These are phyloP conservation scores for Anastatica hierochuntica DNA, from an alignment of 345 rosid species.

Conservation along the genomic window DNA sequence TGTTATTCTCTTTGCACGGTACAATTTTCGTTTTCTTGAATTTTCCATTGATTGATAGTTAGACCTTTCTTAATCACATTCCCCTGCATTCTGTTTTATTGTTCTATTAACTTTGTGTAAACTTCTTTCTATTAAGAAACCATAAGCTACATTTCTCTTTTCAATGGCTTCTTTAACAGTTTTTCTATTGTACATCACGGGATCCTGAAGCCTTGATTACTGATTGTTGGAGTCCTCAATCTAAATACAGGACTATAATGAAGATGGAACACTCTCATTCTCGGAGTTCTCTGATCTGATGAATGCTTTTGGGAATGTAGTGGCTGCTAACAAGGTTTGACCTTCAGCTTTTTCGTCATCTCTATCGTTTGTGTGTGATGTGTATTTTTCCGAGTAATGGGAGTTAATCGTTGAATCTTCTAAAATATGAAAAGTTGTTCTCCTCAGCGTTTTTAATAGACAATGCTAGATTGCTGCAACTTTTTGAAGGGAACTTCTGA, in stretches of 20 bases:
- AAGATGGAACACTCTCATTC: conserved; percentile 77
- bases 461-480: background rate
- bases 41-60: background rate
- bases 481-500: background rate
- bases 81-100: background rate
- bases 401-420: background rate
- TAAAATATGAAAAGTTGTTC: conserved; percentile 3
- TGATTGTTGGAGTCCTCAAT: conserved; percentile 18
- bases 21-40: background rate
- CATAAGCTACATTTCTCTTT: conserved; percentile 2
- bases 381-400: conserved; percentile 8
- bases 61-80: background rate
- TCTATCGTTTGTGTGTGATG: background rate
- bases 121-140: background rate
- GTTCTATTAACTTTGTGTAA: background rate
- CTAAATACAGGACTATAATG: conserved; percentile 56
- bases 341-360: conserved; percentile 3
- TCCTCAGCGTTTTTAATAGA: background rate
- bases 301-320: conserved; percentile 74
- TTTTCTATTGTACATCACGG: background rate
- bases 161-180: background rate
- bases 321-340: conserved; percentile 73
- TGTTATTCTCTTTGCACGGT: background rate
- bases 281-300: conserved; percentile 79
- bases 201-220: background rate